Conservation (phyloP, 2,329 filamentous ascomycete species). For the Colletotrichum zoysiae region DNA sequence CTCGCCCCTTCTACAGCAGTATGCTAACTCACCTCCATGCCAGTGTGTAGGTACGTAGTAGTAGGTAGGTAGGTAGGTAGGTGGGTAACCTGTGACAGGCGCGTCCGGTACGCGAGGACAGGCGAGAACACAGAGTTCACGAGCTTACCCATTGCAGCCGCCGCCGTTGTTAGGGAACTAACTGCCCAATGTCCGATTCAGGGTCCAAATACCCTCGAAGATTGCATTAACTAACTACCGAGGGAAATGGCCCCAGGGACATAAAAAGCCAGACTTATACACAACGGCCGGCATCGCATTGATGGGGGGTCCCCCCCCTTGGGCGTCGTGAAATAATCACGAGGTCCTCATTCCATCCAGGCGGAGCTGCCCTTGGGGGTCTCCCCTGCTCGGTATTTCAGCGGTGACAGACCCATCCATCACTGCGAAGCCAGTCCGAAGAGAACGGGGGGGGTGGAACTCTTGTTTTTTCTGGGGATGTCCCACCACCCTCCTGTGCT, state of each 20-base stretch:
- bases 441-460: slow-evolving; percentile 7
- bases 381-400: slow-evolving; percentile 26
- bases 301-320: neutral
- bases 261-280: neutral
- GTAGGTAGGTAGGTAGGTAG: too few relatives aligned
- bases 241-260: slow-evolving; percentile 2
- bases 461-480: slow-evolving; percentile 14
- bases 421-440: neutral
- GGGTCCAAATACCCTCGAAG: slow-evolving; percentile 25
- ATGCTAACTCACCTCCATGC: neutral
- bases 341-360: slow-evolving; percentile 5
- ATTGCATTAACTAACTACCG: slow-evolving; percentile 21
- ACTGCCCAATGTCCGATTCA: slow-evolving; percentile 14
- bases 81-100: neutral
- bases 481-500: neutral
- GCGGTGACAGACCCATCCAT: slow-evolving; percentile 21
- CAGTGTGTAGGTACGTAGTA: too few relatives aligned
- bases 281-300: neutral
- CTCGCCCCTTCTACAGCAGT: slow-evolving; percentile 11
- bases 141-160: slow-evolving; percentile 21
- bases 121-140: slow-evolving; percentile 2
- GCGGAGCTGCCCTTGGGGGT: slow-evolving; percentile 17
- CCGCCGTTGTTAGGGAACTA: neutral
- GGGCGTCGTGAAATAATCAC: slow-evolving; percentile 27
- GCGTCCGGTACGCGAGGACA: neutral